Evolutionary conservation across 176 grass and related monocot species (phyloP).

Genomic region (Chloris gayana): DNA sequence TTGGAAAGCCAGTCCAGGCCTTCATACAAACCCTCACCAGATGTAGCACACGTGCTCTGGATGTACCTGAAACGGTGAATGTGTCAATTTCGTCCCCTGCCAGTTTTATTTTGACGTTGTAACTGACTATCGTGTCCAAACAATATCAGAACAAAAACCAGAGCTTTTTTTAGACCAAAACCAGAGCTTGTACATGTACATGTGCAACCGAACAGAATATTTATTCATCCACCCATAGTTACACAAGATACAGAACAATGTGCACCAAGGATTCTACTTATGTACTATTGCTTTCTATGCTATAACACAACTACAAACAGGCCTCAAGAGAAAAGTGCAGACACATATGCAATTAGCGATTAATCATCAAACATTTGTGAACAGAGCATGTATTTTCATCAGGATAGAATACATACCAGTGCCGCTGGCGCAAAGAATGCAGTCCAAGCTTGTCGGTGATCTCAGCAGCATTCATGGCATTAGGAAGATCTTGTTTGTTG

Average conservation of each 20-base stretch:
- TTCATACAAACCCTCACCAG: constrained; percentile 62
- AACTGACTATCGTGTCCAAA: not conserved
- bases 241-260: not conserved
- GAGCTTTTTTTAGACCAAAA: too few relatives aligned
- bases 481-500: constrained; percentile 70
- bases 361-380: not conserved
- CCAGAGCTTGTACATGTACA: too few relatives aligned
- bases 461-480: constrained; percentile 62
- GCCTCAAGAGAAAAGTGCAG: not conserved
- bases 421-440: constrained; percentile 61
- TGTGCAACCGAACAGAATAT: not conserved
- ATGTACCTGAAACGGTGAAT: constrained; percentile 49
- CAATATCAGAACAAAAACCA: too few relatives aligned
- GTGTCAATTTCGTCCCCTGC: too few relatives aligned
- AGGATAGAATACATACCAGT: constrained; percentile 40
- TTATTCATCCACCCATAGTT: not conserved
- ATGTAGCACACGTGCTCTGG: constrained; percentile 68
- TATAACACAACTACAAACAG: not conserved
- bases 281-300: not conserved
- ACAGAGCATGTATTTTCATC: not conserved
- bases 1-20: constrained; percentile 69
- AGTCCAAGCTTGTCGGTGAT: constrained; percentile 61
- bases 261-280: not conserved
- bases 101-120: not conserved
- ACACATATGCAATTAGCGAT: not conserved